Evolutionary conservation across 2,329 filamentous ascomycete genomes (phyloP).

Genomic region (Trichophaea hybrida): DNA sequence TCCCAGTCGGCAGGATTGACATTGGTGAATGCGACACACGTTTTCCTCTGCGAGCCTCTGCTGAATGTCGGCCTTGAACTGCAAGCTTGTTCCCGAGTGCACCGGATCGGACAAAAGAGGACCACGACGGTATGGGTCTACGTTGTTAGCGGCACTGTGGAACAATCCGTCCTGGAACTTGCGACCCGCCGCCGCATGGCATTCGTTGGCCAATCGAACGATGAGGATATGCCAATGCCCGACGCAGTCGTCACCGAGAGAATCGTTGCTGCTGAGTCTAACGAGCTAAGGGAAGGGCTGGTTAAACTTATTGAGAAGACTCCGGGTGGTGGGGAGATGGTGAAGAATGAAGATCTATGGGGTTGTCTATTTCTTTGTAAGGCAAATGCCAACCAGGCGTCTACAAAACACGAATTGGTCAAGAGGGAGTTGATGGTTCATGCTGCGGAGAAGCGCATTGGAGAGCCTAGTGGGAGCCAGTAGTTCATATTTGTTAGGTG

Average conservation of each 20-base stretch:
- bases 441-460: conserved; percentile 33
- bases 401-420: conserved; percentile 18
- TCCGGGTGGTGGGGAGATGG: conserved; percentile 60
- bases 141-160: conserved; percentile 76
- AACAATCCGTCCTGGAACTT: conserved; percentile 80
- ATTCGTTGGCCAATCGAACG: conserved; percentile 46
- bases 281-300: conserved; percentile 64
- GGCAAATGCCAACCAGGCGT: conserved; percentile 26
- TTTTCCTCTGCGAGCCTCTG: conserved; percentile 86
- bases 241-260: conserved; percentile 41
- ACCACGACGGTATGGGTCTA: conserved; percentile 94
- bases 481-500: too few species aligned
- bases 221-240: conserved; percentile 28
- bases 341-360: conserved; percentile 70
- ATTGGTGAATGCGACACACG: conserved; percentile 80
- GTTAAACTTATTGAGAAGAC: conserved; percentile 56
- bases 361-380: conserved; percentile 63
- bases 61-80: conserved; percentile 88
- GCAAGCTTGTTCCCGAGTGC: conserved; percentile 86
- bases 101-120: conserved; percentile 79
- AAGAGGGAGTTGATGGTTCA: conserved; percentile 35
- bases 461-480: too few species aligned
- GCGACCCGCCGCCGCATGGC: conserved; percentile 64
- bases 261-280: conserved; percentile 70
- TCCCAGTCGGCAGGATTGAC: conserved; percentile 62